A percentile compares a stretch with the other conserved stretches of the same genome.
These are phyloP conservation scores for Jatropha curcas DNA, from an alignment of 345 rosid genomes.

Conservation along the genomic window DNA sequence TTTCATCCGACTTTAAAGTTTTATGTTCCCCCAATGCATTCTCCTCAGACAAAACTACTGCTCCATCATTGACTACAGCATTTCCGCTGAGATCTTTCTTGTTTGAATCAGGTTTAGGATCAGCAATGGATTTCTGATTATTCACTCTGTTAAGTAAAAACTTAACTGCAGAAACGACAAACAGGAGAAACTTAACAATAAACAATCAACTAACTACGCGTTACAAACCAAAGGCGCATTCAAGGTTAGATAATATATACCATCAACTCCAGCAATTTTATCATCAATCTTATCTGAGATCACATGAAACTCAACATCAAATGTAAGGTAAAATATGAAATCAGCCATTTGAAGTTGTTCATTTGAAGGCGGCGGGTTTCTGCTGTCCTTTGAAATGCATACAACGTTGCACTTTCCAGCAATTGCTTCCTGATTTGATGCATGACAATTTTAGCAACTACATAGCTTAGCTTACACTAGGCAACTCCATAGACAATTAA, in stretches of 20 bases:
- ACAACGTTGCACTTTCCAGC: slow-evolving; percentile 85
- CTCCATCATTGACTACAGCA: slow-evolving; percentile 12
- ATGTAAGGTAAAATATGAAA: slow-evolving; percentile 62
- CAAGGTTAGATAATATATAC: slow-evolving; percentile 37
- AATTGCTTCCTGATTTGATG: slow-evolving; percentile 65
- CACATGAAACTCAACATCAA: slow-evolving; percentile 58
- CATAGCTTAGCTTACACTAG: not conserved
- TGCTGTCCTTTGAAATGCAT: slow-evolving; percentile 73
- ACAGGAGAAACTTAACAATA: slow-evolving; percentile 16
- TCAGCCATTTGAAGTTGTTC: slow-evolving; percentile 59
- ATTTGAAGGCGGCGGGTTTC: slow-evolving; percentile 62
- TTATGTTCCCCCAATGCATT: slow-evolving; percentile 10
- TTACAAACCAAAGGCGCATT: not conserved
- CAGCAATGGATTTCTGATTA: slow-evolving; percentile 26
- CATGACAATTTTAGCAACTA: slow-evolving; percentile 4
- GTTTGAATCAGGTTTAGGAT: slow-evolving; percentile 30
- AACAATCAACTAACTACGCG: not conserved
- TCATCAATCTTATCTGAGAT: slow-evolving; percentile 60
- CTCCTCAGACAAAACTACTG: slow-evolving; percentile 15
- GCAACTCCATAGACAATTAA: not conserved
- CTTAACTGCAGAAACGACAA: slow-evolving; percentile 55
- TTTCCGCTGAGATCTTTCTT: slow-evolving; percentile 31
- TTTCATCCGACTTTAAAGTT: slow-evolving; percentile 27
- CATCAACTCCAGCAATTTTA: slow-evolving; percentile 62
- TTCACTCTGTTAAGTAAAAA: slow-evolving; percentile 52